Evolutionary conservation across 2,329 filamentous ascomycete genomes (phyloP).

Genomic region (Fusarium humuli): DNA sequence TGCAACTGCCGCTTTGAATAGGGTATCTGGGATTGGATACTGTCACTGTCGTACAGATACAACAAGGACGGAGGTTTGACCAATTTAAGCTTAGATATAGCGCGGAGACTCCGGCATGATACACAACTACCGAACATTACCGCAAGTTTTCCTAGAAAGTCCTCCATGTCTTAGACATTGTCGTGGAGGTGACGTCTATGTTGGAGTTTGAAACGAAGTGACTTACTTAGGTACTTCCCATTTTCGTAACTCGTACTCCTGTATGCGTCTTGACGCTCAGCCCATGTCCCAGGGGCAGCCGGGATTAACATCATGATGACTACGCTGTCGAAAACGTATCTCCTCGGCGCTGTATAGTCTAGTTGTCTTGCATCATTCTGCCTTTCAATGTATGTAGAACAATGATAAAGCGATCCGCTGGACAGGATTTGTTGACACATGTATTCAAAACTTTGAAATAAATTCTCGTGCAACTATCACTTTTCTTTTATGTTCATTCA

Average conservation of each 20-base stretch:
- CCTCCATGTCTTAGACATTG: not conserved
- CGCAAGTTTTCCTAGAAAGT: not conserved
- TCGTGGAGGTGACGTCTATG: conserved; percentile 11
- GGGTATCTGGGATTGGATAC: not conserved
- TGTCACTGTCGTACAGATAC: not conserved
- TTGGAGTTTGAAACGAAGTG: not conserved
- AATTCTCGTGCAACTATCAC: not conserved
- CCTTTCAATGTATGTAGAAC: not conserved
- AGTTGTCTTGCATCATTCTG: not conserved
- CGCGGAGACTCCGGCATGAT: not conserved
- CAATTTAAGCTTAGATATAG: conserved; percentile 36
- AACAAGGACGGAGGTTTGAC: not conserved
- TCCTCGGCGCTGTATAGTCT: not conserved
- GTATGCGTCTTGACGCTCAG: not conserved
- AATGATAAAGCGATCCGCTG: not conserved
- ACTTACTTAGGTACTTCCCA: not conserved
- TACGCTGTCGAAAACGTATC: not conserved
- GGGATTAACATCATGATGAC: not conserved
- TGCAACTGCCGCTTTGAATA: not conserved
- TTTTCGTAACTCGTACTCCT: conserved; percentile 17
- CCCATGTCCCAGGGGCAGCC: not conserved
- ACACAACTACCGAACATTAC: not conserved
- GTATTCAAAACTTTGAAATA: not conserved
- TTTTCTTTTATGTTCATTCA: not conserved
- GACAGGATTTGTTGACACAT: not conserved